Percentiles rank a stretch among this genome's conserved stretches.
Evolutionary conservation across 2,329 filamentous ascomycete genomes (phyloP).

Genomic region (Calonectria naviculata): DNA sequence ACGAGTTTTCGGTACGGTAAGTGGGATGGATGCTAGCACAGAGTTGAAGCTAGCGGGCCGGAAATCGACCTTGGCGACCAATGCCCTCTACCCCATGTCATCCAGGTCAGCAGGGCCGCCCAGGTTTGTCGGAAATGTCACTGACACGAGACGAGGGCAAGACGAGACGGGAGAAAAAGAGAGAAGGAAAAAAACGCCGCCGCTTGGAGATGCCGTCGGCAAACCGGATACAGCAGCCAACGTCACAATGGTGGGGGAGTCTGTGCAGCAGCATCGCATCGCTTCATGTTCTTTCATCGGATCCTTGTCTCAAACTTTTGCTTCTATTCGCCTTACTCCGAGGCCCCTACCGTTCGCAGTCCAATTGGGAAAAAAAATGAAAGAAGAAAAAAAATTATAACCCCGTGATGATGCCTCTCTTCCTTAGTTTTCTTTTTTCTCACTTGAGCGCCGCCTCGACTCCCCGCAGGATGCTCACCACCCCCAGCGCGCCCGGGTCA

Average conservation of each 20-base stretch:
- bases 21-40: neutral
- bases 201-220: slow-evolving; percentile 29
- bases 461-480: slow-evolving; percentile 38
- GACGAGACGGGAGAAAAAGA: neutral
- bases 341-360: neutral
- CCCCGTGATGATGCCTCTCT: neutral
- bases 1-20: neutral
- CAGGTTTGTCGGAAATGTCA: neutral
- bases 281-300: neutral
- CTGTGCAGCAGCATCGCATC: slow-evolving; percentile 4
- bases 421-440: too few relatives aligned
- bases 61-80: neutral
- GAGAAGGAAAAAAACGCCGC: neutral
- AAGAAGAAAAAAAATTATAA: neutral
- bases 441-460: slow-evolving; percentile 14
- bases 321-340: slow-evolving; percentile 6
- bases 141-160: neutral
- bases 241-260: neutral
- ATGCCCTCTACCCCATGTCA: neutral
- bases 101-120: neutral
- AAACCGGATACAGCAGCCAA: slow-evolving; percentile 10
- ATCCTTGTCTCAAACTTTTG: neutral
- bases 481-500: slow-evolving; percentile 71
- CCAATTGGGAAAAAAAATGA: neutral
- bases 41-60: neutral